Evolutionary conservation across 2,329 filamentous ascomycete species (phyloP).

Genomic region (Cytospora chrysosperma): DNA sequence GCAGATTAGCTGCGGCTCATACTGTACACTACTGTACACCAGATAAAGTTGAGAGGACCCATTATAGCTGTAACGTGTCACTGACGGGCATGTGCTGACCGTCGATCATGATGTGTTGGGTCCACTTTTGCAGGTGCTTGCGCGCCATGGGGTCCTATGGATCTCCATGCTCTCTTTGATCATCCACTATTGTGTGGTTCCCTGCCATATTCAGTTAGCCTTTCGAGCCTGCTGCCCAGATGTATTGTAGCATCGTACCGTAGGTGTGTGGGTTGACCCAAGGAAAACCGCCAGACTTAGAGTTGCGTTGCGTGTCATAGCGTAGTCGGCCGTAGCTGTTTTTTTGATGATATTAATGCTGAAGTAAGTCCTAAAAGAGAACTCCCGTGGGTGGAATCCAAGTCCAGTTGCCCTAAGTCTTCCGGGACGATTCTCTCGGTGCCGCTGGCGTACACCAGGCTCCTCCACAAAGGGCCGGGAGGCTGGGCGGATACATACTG

Average conservation of each 20-base stretch:
- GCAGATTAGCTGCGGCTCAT: not conserved
- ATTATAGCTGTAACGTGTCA: not conserved
- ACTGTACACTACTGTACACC: no score
- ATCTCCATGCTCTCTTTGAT: not conserved
- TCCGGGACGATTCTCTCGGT: not conserved
- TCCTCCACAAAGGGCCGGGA: not conserved
- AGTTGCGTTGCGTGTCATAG: not conserved
- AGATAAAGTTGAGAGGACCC: not conserved
- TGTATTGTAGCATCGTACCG: not conserved
- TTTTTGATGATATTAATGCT: not conserved
- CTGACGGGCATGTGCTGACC: not conserved
- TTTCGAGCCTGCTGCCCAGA: not conserved
- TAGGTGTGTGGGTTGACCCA: not conserved
- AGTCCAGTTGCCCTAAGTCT: not conserved
- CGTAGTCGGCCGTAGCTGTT: not conserved
- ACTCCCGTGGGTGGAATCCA: not conserved
- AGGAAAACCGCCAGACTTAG: not conserved
- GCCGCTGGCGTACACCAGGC: not conserved
- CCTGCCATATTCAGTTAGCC: not conserved
- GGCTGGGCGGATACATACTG: no score
- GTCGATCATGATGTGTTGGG: not conserved
- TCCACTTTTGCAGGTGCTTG: not conserved
- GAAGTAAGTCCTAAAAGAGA: not conserved
- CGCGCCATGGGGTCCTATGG: not conserved
- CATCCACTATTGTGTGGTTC: not conserved